Percentiles rank a stretch among this genome's conserved stretches.
Conservation (phyloP, 2,329 filamentous ascomycete species). For the Colletotrichum somersetense region DNA sequence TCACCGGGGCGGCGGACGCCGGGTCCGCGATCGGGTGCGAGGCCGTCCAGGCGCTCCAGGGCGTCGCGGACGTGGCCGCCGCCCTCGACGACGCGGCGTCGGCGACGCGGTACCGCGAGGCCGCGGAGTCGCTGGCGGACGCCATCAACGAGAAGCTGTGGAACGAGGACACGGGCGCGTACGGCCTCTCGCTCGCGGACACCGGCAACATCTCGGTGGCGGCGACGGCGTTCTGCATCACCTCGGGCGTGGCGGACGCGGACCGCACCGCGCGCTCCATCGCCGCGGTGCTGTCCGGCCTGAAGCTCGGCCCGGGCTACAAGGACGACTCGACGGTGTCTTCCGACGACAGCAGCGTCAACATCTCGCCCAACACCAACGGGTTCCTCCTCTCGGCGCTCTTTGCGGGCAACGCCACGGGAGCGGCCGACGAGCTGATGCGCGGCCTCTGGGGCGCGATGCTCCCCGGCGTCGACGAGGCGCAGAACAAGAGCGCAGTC, state of each 20-base stretch:
- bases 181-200: conserved; percentile 24
- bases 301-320: conserved; percentile 43
- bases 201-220: conserved; percentile 37
- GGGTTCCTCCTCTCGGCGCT: conserved; percentile 58
- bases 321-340: conserved; percentile 41
- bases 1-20: conserved; percentile 38
- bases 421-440: conserved; percentile 49
- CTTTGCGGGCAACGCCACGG: conserved; percentile 46
- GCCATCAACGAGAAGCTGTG: conserved; percentile 43
- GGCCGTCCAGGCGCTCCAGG: conserved; percentile 37
- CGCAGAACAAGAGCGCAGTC: conserved; percentile 47
- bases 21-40: conserved; percentile 40
- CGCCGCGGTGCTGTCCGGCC: conserved; percentile 23
- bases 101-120: conserved; percentile 27
- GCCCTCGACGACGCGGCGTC: conserved; percentile 46
- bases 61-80: conserved; percentile 37
- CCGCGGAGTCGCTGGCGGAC: conserved; percentile 40
- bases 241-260: conserved; percentile 38
- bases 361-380: conserved; percentile 60
- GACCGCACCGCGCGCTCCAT: conserved; percentile 34
- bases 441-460: conserved; percentile 57
- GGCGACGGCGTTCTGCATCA: conserved; percentile 43
- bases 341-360: conserved; percentile 49
- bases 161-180: conserved; percentile 43
- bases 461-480: conserved; percentile 48